Conservation (phyloP, 2,329 filamentous ascomycete species). For the Juglanconis juglandina region DNA sequence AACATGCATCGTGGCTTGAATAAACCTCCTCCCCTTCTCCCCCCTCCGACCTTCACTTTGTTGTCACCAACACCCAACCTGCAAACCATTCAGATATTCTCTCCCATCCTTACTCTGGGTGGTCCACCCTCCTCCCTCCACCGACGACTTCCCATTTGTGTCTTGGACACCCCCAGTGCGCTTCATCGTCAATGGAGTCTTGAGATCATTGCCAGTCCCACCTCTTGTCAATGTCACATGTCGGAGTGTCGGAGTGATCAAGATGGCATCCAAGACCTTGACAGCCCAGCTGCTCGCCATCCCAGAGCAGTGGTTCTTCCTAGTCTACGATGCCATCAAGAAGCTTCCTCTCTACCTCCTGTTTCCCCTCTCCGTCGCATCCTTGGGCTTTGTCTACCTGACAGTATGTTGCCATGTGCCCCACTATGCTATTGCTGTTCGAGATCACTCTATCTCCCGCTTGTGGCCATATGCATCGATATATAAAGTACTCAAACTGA, state of each 20-base stretch:
- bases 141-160: not conserved
- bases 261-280: conserved; percentile 7
- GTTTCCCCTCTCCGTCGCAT: conserved; percentile 31
- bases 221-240: conserved; percentile 10
- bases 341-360: conserved; percentile 39
- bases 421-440: not conserved
- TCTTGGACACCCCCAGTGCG: not conserved
- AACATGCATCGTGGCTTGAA: conserved; percentile 10
- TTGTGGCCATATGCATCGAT: not conserved
- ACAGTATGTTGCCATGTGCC: conserved; percentile 30
- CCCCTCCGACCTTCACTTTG: not conserved
- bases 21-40: not conserved
- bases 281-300: conserved; percentile 24
- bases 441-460: not conserved
- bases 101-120: not conserved
- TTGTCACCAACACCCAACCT: not conserved
- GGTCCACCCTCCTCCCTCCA: not conserved
- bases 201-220: not conserved
- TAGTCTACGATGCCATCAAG: conserved; percentile 33
- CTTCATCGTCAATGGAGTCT: not conserved
- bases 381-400: conserved; percentile 33
- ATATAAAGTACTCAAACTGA: not conserved
- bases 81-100: not conserved
- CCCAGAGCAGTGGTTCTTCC: conserved; percentile 32
- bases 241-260: not conserved